Conservation (phyloP, 495 filamentous ascomycete genomes). For the Xylaria palmicola region DNA sequence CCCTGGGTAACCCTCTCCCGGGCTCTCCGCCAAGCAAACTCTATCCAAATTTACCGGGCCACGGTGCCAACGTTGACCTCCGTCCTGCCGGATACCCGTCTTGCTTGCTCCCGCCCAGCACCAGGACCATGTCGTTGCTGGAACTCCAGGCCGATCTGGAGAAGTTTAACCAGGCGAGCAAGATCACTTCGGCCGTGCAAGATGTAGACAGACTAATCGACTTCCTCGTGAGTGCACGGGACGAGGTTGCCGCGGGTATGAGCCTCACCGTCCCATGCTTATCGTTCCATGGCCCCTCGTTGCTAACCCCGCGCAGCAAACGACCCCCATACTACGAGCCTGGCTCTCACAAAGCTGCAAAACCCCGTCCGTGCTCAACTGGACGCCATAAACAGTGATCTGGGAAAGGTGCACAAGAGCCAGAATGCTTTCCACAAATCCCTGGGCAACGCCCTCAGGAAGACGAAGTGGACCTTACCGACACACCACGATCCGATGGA, state of each 20-base stretch:
- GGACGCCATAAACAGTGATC: conserved; percentile 70
- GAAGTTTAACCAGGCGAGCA: conserved; percentile 65
- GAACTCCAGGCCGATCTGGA: conserved; percentile 70
- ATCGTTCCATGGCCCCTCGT: no score
- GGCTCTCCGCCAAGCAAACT: no score
- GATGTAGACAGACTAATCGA: conserved; percentile 82
- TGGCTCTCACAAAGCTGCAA: conserved; percentile 79
- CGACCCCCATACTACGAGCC: conserved; percentile 68
- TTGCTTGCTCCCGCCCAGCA: not conserved
- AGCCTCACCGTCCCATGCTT: not conserved
- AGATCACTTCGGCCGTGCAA: conserved; percentile 66
- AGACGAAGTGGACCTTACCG: conserved; percentile 57
- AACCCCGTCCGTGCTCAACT: conserved; percentile 76
- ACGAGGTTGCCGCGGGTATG: conserved; percentile 60
- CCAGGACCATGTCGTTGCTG: conserved; percentile 22
- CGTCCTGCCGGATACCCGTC: not conserved
- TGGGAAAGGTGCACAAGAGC: conserved; percentile 75
- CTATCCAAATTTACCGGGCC: no score
- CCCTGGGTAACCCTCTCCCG: no score
- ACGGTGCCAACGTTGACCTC: no score
- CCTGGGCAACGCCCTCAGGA: conserved; percentile 63
- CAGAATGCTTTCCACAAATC: conserved; percentile 80
- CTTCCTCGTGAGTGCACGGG: conserved; percentile 67
- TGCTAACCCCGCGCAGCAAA: no score
- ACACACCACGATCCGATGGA: conserved; percentile 81